phyloP scores from a whole-genome alignment of 2,329 filamentous ascomycete genomes.

The Colletotrichum incanum region DNA sequence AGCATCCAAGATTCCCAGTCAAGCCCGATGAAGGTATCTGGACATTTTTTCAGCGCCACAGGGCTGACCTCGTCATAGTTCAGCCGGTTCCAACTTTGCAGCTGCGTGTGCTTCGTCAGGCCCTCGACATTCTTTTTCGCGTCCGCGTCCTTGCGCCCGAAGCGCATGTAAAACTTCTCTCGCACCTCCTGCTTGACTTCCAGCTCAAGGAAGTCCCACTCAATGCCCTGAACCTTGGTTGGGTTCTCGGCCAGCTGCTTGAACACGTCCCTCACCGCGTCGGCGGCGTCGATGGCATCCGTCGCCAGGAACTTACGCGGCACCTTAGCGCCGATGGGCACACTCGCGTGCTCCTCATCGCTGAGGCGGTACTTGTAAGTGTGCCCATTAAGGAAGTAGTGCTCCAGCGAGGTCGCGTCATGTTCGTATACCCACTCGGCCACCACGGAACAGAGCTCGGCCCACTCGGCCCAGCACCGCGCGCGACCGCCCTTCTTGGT shows the following conservation, averaged over 20 bases:
- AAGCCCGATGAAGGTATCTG: background rate
- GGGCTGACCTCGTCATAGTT: background rate
- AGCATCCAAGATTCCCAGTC: background rate
- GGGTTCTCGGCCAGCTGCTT: no score
- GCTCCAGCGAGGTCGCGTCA: background rate
- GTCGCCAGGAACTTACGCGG: background rate
- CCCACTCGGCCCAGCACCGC: background rate
- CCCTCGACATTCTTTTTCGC: background rate
- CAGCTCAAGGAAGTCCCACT: no score
- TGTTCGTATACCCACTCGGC: slow-evolving; percentile 2
- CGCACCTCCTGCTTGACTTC: background rate
- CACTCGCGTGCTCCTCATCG: background rate
- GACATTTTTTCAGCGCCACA: background rate
- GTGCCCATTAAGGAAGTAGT: background rate
- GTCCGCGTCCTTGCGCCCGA: background rate
- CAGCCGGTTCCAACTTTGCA: background rate
- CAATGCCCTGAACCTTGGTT: no score
- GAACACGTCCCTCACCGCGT: background rate
- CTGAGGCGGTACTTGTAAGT: background rate
- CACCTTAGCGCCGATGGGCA: background rate
- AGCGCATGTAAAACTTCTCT: background rate
- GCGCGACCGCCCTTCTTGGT: background rate
- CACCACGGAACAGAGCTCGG: background rate
- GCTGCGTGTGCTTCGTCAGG: background rate
- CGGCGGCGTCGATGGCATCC: background rate